phyloP scores from a whole-genome alignment of 345 rosid species.

The Aethionema arabicum region DNA sequence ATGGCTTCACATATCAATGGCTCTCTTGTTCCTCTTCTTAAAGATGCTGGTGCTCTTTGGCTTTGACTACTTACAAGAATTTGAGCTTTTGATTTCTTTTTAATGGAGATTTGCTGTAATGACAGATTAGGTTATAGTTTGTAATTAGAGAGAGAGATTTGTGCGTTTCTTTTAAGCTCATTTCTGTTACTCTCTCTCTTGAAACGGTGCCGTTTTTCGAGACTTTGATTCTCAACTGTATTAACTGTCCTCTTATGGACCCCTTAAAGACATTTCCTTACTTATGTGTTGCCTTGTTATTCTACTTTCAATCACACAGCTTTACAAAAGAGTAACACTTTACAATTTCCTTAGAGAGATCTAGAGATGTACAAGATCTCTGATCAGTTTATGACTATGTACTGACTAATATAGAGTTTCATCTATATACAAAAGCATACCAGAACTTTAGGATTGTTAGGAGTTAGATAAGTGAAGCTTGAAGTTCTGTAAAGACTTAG shows the following conservation, averaged over 20 bases:
- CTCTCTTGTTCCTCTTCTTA: conserved; percentile 89
- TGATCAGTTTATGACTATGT: conserved; percentile 9
- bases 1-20: conserved; percentile 96
- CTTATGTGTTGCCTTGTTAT: background rate
- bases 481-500: conserved; percentile 19
- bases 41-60: conserved; percentile 94
- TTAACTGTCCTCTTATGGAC: background rate
- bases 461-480: conserved; percentile 8
- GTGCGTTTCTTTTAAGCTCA: conserved; percentile 34
- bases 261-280: background rate
- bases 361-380: background rate
- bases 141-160: conserved; percentile 30
- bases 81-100: background rate
- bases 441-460: background rate
- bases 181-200: conserved; percentile 8
- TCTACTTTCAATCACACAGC: background rate
- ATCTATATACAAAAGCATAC: conserved; percentile 7
- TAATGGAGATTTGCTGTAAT: conserved; percentile 9
- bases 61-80: conserved; percentile 37
- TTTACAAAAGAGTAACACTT: background rate
- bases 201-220: no score
- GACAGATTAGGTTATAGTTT: conserved; percentile 31
- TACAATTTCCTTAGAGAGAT: background rate
- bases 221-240: conserved; percentile 5
- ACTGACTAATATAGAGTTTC: background rate